These are phyloP conservation scores for Arachis stenosperma DNA, from an alignment of 306 rosid species.

Conservation along the genomic window DNA sequence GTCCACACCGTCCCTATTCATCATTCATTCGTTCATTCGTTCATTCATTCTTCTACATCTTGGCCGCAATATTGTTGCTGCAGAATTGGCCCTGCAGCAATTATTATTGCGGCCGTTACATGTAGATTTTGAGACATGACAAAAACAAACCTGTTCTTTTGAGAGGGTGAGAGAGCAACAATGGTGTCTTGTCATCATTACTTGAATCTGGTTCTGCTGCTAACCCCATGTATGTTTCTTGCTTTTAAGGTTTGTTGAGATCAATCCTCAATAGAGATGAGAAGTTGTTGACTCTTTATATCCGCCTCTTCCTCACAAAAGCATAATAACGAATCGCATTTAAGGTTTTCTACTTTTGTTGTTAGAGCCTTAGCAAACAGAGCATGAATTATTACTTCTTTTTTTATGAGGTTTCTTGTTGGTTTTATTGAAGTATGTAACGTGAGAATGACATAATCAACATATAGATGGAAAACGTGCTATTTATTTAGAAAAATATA, in stretches of 20 bases:
- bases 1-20: slow-evolving; percentile 56
- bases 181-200: slow-evolving; percentile 1
- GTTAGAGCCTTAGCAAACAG: too few species aligned
- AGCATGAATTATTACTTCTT: neutral
- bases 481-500: too few species aligned
- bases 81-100: too few species aligned
- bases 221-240: neutral
- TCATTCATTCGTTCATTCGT: too few species aligned
- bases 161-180: slow-evolving; percentile 22
- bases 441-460: neutral
- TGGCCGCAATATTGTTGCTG: too few species aligned
- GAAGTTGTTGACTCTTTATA: neutral
- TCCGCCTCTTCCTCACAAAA: neutral
- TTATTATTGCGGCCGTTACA: too few species aligned
- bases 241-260: neutral
- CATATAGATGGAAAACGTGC: too few species aligned
- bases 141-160: slow-evolving; percentile 42
- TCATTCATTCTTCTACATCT: too few species aligned
- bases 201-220: neutral
- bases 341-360: too few species aligned
- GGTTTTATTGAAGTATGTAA: neutral
- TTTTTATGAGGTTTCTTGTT: neutral
- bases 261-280: neutral
- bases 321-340: too few species aligned
- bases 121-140: neutral